Evolutionary conservation across 768 basidiomycete genomes (phyloP).

Genomic region (Lactifluus piperatus): DNA sequence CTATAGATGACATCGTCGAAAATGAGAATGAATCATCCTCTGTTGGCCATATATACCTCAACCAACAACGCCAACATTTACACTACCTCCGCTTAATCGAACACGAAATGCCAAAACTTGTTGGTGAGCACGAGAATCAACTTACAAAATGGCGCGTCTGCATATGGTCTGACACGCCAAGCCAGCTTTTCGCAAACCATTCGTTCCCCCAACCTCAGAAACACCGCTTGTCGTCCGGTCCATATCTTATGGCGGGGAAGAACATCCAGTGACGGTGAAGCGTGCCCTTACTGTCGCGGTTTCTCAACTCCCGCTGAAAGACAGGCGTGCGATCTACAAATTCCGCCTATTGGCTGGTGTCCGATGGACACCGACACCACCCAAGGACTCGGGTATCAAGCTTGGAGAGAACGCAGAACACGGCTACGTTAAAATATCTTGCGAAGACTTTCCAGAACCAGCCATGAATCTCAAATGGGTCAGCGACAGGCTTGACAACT

Average conservation of each 20-base stretch:
- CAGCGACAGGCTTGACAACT: slow-evolving; percentile 70
- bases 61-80: slow-evolving; percentile 63
- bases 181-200: slow-evolving; percentile 75
- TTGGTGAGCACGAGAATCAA: slow-evolving; percentile 41
- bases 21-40: slow-evolving; percentile 58
- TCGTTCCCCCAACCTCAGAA: slow-evolving; percentile 50
- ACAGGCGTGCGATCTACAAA: slow-evolving; percentile 65
- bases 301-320: slow-evolving; percentile 56
- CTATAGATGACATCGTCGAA: slow-evolving; percentile 28
- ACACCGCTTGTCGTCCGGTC: slow-evolving; percentile 65
- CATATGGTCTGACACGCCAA: not conserved
- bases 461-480: slow-evolving; percentile 94
- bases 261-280: slow-evolving; percentile 63
- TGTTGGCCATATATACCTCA: slow-evolving; percentile 61
- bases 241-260: slow-evolving; percentile 68
- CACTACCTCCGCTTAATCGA: slow-evolving; percentile 82
- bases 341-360: slow-evolving; percentile 84
- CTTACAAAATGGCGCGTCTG: not conserved
- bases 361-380: slow-evolving; percentile 73
- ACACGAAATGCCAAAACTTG: slow-evolving; percentile 79
- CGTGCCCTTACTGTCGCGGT: slow-evolving; percentile 69
- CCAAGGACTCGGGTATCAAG: slow-evolving; percentile 55
- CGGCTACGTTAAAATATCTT: slow-evolving; percentile 86
- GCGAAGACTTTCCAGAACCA: slow-evolving; percentile 76
- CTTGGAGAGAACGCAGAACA: slow-evolving; percentile 42